These are phyloP conservation scores for Dactylorhiza incarnata DNA, from an alignment of 106 monocot species.

Conservation along the genomic window DNA sequence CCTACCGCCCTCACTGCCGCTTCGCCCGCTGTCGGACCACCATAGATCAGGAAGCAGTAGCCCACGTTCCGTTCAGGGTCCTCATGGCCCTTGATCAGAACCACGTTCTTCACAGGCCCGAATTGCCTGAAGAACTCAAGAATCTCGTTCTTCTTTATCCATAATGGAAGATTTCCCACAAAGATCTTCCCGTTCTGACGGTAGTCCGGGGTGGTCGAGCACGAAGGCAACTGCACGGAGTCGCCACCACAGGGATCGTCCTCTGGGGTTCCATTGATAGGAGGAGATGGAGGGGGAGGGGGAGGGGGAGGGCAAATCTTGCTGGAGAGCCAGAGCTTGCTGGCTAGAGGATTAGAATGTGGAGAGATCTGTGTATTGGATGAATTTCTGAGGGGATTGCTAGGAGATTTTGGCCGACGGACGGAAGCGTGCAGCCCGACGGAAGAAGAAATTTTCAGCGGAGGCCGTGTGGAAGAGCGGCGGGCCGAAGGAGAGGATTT, in stretches of 20 bases:
- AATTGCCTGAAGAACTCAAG: conserved; percentile 89
- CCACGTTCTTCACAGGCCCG: conserved; percentile 75
- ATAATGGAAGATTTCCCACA: conserved; percentile 77
- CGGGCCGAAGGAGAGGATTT: conserved; percentile 13
- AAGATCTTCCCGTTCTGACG: conserved; percentile 71
- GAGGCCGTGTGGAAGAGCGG: conserved; percentile 24
- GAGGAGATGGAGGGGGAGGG: conserved; percentile 19
- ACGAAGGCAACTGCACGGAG: not conserved
- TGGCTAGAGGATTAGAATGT: conserved; percentile 44
- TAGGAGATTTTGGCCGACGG: conserved; percentile 4
- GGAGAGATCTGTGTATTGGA: not conserved
- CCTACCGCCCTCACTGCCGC: conserved; percentile 67
- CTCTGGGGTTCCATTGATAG: not conserved
- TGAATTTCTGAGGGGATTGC: not conserved
- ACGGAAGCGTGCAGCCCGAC: not conserved
- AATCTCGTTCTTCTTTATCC: conserved; percentile 92
- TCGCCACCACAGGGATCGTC: not conserved
- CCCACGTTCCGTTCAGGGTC: conserved; percentile 83
- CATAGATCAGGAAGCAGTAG: conserved; percentile 84
- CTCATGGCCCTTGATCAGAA: conserved; percentile 71
- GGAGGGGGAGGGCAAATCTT: conserved; percentile 66
- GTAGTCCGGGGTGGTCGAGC: conserved; percentile 18
- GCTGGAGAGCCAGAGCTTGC: conserved; percentile 78
- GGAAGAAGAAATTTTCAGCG: not conserved
- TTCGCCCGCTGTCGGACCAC: conserved; percentile 65